Conservation (phyloP, 1,284 basidiomycete species). For the Papiliotrema nemorosa region DNA sequence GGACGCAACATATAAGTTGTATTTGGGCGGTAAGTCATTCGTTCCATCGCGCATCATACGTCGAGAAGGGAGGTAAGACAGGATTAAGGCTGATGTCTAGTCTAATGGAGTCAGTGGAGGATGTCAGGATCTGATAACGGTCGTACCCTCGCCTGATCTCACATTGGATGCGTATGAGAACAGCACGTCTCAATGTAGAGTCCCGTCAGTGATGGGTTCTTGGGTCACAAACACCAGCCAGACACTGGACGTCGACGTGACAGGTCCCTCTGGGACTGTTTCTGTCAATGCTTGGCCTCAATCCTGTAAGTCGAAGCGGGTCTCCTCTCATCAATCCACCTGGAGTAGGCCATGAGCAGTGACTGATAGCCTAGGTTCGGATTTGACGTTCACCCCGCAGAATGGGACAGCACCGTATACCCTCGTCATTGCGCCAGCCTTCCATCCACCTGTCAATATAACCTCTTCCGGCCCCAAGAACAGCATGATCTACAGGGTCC, state of each 20-base stretch:
- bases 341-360: too few relatives aligned
- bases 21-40: conserved; percentile 25
- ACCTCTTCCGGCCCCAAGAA: conserved; percentile 10
- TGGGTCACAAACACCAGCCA: conserved; percentile 21
- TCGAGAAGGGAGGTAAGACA: conserved; percentile 26
- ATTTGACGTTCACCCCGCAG: conserved; percentile 27
- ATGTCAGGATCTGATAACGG: conserved; percentile 24
- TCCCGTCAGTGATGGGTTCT: conserved; percentile 16
- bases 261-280: conserved; percentile 16
- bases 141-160: conserved; percentile 12
- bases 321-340: too few relatives aligned
- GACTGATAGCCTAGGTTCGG: conserved; percentile 14
- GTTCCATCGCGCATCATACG: too few relatives aligned
- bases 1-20: conserved; percentile 29
- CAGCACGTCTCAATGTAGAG: conserved; percentile 14
- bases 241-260: conserved; percentile 22
- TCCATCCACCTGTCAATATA: conserved; percentile 34
- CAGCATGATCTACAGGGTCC: conserved; percentile 31
- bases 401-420: conserved; percentile 35
- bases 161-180: conserved; percentile 19
- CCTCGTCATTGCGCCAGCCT: conserved; percentile 30
- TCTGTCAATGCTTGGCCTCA: conserved; percentile 28
- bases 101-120: background rate
- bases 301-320: background rate
- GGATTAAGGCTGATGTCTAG: background rate